Evolutionary conservation across 1,284 basidiomycete species (phyloP).

Genomic region (Wallemia hederae): DNA sequence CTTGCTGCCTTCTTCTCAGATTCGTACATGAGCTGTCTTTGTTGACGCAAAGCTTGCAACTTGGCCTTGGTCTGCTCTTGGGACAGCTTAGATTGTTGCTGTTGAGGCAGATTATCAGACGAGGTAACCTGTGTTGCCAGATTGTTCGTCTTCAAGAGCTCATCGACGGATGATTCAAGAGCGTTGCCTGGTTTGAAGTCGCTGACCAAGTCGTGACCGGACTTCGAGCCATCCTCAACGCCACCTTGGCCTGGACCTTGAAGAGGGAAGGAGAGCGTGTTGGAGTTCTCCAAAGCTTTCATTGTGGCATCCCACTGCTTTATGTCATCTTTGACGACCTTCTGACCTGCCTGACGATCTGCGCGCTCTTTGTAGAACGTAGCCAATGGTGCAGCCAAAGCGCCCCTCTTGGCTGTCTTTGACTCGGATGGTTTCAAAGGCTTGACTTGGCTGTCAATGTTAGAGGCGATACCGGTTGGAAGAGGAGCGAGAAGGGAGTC

Average conservation of each 20-base stretch:
- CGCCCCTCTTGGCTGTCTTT: conserved; percentile 21
- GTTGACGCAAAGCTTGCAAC: conserved; percentile 26
- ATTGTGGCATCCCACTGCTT: conserved; percentile 82
- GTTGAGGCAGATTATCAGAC: neutral
- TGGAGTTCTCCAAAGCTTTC: conserved; percentile 36
- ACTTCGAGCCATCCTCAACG: conserved; percentile 14
- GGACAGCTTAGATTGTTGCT: neutral
- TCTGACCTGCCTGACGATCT: conserved; percentile 79
- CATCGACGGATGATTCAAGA: conserved; percentile 46
- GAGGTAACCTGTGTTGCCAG: conserved; percentile 46
- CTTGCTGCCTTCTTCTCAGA: conserved; percentile 74
- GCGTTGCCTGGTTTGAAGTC: conserved; percentile 49
- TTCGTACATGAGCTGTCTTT: conserved; percentile 80
- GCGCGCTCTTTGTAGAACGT: conserved; percentile 60
- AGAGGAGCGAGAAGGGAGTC: conserved; percentile 28
- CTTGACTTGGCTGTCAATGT: conserved; percentile 19
- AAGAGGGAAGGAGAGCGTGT: conserved; percentile 70
- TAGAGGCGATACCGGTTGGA: conserved; percentile 28
- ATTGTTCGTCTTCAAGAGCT: conserved; percentile 42
- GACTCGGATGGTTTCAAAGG: conserved; percentile 23
- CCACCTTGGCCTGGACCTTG: conserved; percentile 36
- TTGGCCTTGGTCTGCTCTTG: neutral
- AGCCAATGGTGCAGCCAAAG: conserved; percentile 59
- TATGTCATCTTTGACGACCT: conserved; percentile 68
- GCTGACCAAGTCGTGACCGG: conserved; percentile 14